These are phyloP conservation scores for Paraurostyla sp. DNA, from an alignment of 73 alveolate genomes.

Conservation along the genomic window DNA sequence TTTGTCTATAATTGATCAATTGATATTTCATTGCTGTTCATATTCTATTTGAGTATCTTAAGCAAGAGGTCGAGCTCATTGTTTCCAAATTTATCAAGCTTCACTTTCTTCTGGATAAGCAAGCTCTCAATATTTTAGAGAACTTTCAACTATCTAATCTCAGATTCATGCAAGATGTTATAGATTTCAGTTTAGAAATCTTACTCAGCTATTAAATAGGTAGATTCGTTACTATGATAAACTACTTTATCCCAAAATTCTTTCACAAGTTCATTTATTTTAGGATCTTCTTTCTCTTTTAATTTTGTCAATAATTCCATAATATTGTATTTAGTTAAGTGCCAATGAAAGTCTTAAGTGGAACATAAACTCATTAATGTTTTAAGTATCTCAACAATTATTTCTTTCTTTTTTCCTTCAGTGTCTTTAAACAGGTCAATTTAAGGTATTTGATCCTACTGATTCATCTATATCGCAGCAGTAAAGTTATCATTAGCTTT, in stretches of 20 bases:
- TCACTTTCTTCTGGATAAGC: conserved; percentile 36
- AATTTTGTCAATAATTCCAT: background rate
- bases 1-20: background rate
- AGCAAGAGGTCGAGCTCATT: conserved; percentile 47
- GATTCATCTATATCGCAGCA: background rate
- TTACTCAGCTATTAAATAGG: conserved; percentile 15
- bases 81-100: conserved; percentile 48
- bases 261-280: conserved; percentile 13
- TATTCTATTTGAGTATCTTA: background rate
- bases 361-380: conserved; percentile 16
- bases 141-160: background rate
- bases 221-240: conserved; percentile 36
- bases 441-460: background rate
- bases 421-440: background rate
- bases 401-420: background rate
- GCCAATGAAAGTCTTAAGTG: conserved; percentile 30
- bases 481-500: background rate
- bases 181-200: conserved; percentile 49
- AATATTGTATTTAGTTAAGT: background rate
- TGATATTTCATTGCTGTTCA: background rate
- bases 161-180: conserved; percentile 14
- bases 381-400: conserved; percentile 1
- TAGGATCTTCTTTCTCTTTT: conserved; percentile 27
- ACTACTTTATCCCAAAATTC: conserved; percentile 47
- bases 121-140: conserved; percentile 23